Base-by-base conservation (phyloP, 2,329 filamentous ascomycete species). In the Aspergillus fumigatus region DNA sequence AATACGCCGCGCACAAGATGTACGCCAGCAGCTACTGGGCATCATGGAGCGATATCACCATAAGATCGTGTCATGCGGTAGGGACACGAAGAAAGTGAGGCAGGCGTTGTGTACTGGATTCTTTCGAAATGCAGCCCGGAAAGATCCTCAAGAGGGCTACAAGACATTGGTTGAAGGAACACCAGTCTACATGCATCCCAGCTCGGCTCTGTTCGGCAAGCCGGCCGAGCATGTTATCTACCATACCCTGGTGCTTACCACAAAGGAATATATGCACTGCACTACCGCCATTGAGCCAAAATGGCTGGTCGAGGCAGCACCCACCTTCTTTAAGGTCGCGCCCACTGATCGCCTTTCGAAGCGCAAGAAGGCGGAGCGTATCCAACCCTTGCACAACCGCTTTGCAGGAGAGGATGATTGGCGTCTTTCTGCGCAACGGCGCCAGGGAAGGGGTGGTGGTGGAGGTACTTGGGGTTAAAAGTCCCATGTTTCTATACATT, bases 261-360 rank as follows among this genome's bases (percentile, higher is more conserved):
- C 75, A n/a, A 93, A 96, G 77, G 94, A 99, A 77, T 99, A 97
- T 75, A 97, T 99, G 94, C 92, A 96, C 69, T 90, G 85, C 70
- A 94, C 92, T 14, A 96, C 91, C 3, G 84, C 84, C 3, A 97
- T 99, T 67, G 94, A 99, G 76, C 93, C 94, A 8, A 96, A 96
- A 73, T 88, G 85, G 85, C 83, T 99, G 23, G 92, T 97, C 1
- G 92, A 97, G 67, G 93, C 92, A 11, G 94, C 95, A n/a, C 94
- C 95, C 9, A 97, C 92, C 0, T 99, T 97, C 79, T 99, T 97
- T 85, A 96, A 96, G 82, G 91, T 97, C 4, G 93, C 94, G 19
- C 87, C 90, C 0, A 93, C 88, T 38, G 91, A 97, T 70, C 82
- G 85, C 55, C 75, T 99, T 67, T 93, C 88, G 62, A 97, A 96